A percentile compares a stretch with the other conserved stretches of the same genome.
Evolutionary conservation across 2,329 filamentous ascomycete species (phyloP).

Genomic region (Teratosphaeria destructans): DNA sequence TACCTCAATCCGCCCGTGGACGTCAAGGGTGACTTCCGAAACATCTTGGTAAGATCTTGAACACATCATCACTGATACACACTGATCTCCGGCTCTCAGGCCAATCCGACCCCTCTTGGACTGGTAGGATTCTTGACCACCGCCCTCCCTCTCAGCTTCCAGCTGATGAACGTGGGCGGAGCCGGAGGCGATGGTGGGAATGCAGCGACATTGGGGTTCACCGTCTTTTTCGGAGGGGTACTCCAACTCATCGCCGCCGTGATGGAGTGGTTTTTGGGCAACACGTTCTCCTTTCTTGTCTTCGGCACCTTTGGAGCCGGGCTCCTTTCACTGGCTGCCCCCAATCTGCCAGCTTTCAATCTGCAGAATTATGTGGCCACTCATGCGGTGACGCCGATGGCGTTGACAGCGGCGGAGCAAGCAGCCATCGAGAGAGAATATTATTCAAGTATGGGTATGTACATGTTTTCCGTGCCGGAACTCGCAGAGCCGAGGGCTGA

Average conservation of each 20-base stretch:
- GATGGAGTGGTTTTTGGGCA: neutral
- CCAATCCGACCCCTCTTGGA: neutral
- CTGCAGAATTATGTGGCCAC: neutral
- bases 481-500: neutral
- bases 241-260: neutral
- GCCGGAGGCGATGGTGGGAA: neutral
- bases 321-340: neutral
- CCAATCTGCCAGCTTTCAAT: neutral
- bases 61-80: neutral
- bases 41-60: neutral
- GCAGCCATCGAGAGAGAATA: neutral
- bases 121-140: neutral
- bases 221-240: neutral
- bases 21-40: neutral
- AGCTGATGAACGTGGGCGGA: neutral
- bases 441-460: neutral
- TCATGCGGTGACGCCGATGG: neutral
- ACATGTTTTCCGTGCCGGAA: neutral
- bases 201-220: neutral
- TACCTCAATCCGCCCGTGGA: neutral
- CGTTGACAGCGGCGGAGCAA: neutral
- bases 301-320: neutral
- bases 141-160: neutral
- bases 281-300: neutral
- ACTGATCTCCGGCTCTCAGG: neutral